Evolutionary conservation across 371 early-diverging fungal genomes (phyloP).

Genomic region (Syncephalastrum monosporum): DNA sequence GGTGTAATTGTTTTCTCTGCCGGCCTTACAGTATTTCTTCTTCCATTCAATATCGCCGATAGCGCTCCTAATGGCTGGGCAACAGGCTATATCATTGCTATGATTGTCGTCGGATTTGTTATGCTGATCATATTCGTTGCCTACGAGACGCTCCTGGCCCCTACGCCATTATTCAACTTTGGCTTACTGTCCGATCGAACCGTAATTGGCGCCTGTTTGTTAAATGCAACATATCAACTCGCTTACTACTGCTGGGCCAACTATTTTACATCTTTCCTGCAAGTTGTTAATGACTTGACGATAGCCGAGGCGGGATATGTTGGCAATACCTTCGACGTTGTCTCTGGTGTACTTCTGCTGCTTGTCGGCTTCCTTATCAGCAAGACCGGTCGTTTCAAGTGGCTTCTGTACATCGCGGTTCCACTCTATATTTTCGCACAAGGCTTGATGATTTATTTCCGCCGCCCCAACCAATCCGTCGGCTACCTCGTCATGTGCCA

Average conservation of each 20-base stretch:
- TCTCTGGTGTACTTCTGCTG: constrained; percentile 15
- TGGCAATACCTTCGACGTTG: constrained; percentile 17
- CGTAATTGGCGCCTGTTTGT: constrained; percentile 18
- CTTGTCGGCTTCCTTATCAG: constrained; percentile 16
- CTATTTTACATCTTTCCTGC: constrained; percentile 16
- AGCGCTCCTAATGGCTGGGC: constrained; percentile 18
- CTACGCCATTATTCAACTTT: constrained; percentile 12
- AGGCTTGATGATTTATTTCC: constrained; percentile 22
- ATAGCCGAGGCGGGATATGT: constrained; percentile 16
- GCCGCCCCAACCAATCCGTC: constrained; percentile 20
- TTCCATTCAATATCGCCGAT: constrained; percentile 19
- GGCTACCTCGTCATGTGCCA: constrained; percentile 23
- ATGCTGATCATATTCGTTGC: constrained; percentile 10
- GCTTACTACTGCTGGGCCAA: constrained; percentile 19
- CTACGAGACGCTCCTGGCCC: constrained; percentile 10
- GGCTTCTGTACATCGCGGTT: constrained; percentile 18
- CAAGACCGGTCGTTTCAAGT: constrained; percentile 16
- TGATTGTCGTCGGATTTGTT: constrained; percentile 20
- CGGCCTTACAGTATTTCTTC: constrained; percentile 17
- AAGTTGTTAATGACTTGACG: constrained; percentile 15
- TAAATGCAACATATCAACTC: constrained; percentile 16
- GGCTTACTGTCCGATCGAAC: constrained; percentile 11
- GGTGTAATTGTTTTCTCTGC: constrained; percentile 18
- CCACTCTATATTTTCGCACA: constrained; percentile 19
- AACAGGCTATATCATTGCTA: constrained; percentile 18